Base-by-base conservation (phyloP, 352 stramenopile genomes). In the Globisporangium alternatum region DNA sequence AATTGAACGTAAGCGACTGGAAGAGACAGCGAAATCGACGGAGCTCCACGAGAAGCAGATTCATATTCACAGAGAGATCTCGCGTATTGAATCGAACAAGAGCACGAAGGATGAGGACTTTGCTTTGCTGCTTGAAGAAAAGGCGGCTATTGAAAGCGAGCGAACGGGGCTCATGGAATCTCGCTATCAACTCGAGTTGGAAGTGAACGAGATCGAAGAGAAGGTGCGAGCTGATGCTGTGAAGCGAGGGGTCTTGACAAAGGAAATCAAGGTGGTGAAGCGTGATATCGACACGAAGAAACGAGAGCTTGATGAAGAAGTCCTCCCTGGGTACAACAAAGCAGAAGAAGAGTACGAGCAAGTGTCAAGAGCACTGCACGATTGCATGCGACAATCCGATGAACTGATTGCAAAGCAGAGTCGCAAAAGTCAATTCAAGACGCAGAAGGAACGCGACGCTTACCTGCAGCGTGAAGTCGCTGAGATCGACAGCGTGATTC, bases 361-460 rank as follows among this genome's bases (percentile, higher is more conserved):
- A 66, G 89, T 98, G 49, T 65, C 90, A n/a, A 64, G 60, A 53
- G 69, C 80, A 22, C 70, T 95, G 15, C 77, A 87, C 19, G 83
- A 84, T 0, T 82, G 72, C 41, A 79, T 65, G 56, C 71, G 74
- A 21, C 72, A 91, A 48, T 91, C 80, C 8, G 89, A 98, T 61
- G 87, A 90, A 33, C 77, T 99, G 9, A 98, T 99, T 64, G 93
- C 91, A 22, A 98, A 98, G 68, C 95, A 99, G 71, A 97, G 97
- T 56, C 90, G 97, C 53, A 97, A 95, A 45, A 91, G 83, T 45
- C 93, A 99, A 65, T 99, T 99, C 74, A 75, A 74, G 39, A 97
- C 89, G 1, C 94, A 98, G 62, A 83, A 89, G 44, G 89, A 98
- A 54, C 85, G 97, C 2, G 96, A 99, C 75, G 76, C 77, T 6